These are phyloP conservation scores for Dacryopinax spathularia DNA, from an alignment of 768 basidiomycete genomes.

Conservation along the genomic window DNA sequence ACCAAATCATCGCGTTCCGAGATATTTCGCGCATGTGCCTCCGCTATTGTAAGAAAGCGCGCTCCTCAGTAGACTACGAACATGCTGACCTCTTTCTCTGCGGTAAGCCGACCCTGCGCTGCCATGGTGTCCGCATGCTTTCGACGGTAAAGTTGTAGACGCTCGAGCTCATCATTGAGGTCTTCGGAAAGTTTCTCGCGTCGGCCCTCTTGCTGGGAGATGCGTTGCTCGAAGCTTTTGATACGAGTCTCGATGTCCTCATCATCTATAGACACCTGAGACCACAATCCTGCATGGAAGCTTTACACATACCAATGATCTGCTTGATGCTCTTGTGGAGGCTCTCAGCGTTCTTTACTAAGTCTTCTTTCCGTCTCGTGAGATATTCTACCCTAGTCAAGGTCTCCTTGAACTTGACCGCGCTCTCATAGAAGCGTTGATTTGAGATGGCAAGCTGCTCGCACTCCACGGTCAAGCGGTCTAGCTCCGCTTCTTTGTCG, in stretches of 20 bases:
- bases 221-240: constrained; percentile 20
- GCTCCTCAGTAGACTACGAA: not conserved
- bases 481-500: constrained; percentile 57
- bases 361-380: constrained; percentile 44
- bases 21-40: constrained; percentile 65
- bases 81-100: constrained; percentile 55
- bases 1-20: constrained; percentile 59
- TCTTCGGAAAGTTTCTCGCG: constrained; percentile 11
- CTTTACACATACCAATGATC: constrained; percentile 37
- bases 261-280: constrained; percentile 37
- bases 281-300: not conserved
- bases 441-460: constrained; percentile 19
- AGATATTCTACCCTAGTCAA: constrained; percentile 56
- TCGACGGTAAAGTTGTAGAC: constrained; percentile 14
- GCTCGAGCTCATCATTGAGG: constrained; percentile 13
- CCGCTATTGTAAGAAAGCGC: not conserved
- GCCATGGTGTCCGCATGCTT: constrained; percentile 19
- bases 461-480: constrained; percentile 38
- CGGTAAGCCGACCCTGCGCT: constrained; percentile 44
- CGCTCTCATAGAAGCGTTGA: constrained; percentile 55
- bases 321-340: constrained; percentile 52
- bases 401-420: constrained; percentile 73
- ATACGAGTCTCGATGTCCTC: constrained; percentile 41
- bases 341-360: constrained; percentile 47
- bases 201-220: constrained; percentile 25